Evolutionary conservation across 2,329 filamentous ascomycete genomes (phyloP).

Genomic region (Paraconiothyrium brasiliense): DNA sequence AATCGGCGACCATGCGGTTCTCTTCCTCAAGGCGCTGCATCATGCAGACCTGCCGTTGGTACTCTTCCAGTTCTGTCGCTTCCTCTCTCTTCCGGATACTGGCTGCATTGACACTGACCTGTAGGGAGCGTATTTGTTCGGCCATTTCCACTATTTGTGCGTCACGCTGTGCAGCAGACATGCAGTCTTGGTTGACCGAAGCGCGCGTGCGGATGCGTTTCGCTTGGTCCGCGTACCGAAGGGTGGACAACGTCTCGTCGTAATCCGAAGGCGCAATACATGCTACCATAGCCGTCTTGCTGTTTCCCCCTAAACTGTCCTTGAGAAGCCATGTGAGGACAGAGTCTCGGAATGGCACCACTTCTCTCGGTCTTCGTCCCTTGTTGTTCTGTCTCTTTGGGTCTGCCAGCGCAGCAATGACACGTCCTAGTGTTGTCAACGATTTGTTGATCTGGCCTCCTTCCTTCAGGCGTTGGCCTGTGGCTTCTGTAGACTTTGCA

Average conservation of each 20-base stretch:
- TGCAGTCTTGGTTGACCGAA: conserved; percentile 93
- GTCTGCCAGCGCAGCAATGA: conserved; percentile 88
- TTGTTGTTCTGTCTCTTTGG: conserved; percentile 63
- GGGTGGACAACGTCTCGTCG: conserved; percentile 93
- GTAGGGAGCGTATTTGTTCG: conserved; percentile 87
- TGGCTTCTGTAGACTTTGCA: conserved; percentile 94
- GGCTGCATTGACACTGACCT: conserved; percentile 72
- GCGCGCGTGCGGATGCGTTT: conserved; percentile 96
- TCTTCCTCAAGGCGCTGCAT: conserved; percentile 99
- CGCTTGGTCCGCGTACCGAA: conserved; percentile 96
- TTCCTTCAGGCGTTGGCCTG: conserved; percentile 87
- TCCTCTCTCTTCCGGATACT: conserved; percentile 77
- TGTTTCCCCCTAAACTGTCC: conserved; percentile 94
- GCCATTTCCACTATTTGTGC: conserved; percentile 94
- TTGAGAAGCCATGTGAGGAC: conserved; percentile 87
- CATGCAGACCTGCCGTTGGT: conserved; percentile 85
- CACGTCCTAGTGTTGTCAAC: conserved; percentile 90
- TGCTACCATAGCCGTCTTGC: conserved; percentile 98
- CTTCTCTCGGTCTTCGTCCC: conserved; percentile 61
- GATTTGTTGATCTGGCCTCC: conserved; percentile 99
- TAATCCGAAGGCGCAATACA: conserved; percentile 96
- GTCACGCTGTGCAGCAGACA: conserved; percentile 91
- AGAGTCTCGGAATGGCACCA: conserved; percentile 93
- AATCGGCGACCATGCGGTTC: conserved; percentile 85
- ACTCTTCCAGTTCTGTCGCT: conserved; percentile 89